These are phyloP conservation scores for Diaporthe citri DNA, from an alignment of 2,329 filamentous ascomycete genomes.

Conservation along the genomic window DNA sequence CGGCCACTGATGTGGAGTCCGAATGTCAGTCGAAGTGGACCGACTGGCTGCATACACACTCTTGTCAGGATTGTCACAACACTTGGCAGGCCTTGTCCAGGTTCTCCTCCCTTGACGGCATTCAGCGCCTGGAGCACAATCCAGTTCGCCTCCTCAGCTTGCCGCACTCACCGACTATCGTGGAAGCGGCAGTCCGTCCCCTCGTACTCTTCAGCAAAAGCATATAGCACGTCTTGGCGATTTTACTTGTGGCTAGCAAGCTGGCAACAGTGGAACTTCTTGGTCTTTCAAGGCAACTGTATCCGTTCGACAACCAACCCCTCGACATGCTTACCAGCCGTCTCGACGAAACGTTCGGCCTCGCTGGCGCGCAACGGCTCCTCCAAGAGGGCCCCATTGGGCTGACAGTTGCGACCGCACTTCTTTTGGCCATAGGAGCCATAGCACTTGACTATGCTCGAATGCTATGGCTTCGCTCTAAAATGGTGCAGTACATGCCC, in stretches of 20 bases:
- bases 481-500: conserved; percentile 53
- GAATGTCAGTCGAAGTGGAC: not conserved
- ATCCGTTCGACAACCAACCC: not conserved
- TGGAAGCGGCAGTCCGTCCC: not conserved
- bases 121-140: not conserved
- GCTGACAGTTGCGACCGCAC: conserved; percentile 36
- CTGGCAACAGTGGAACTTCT: not conserved
- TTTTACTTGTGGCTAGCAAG: not conserved
- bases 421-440: conserved; percentile 44
- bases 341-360: conserved; percentile 22
- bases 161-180: not conserved
- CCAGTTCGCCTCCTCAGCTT: not conserved
- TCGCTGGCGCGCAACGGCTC: conserved; percentile 8
- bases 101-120: not conserved
- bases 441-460: conserved; percentile 58
- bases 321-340: conserved; percentile 32
- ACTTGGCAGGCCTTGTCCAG: not conserved
- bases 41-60: not conserved
- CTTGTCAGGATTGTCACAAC: not conserved
- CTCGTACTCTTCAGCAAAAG: not conserved
- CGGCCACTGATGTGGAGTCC: conserved; percentile 7
- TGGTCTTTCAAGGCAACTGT: not conserved
- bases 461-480: conserved; percentile 63
- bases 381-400: conserved; percentile 12
- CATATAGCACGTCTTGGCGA: not conserved